Base-by-base conservation (phyloP, 78 protist species). In the Dictyostelium firmibasis region DNA sequence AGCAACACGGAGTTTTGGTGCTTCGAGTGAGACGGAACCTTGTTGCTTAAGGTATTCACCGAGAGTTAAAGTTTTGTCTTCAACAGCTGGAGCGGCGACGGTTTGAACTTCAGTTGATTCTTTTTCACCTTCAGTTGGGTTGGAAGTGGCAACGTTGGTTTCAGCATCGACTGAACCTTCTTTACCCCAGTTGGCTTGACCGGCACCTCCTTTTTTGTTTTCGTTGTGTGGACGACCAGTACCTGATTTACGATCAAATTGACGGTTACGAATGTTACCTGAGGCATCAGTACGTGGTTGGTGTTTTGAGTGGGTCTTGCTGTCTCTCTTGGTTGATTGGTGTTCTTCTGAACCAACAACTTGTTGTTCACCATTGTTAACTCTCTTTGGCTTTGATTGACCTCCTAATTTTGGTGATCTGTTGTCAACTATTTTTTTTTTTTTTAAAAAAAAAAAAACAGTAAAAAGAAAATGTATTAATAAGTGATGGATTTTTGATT, bases 181-280 rank as follows among this genome's bases (percentile, higher is more conserved):
- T 33, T 81, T 64, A 47, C 94, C 94, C 94, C 94, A 89, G 94
- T 89, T 89, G 33, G 75, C 87, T 57, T 44, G 29, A 70, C 94
- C 94, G 25, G 94, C 36, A 69, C 94, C 94, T 11, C 83, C 94
- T 75, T 81, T 89, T 75, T 89, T 89, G 67, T 64, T 57, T 81
- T 89, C 88, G 60, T 23, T 33, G 36, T 41, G 33, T 78, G 94
- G 87, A 35, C 87, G 69, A 70, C 94, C 94, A 69, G 94, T 89
- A 33, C 94, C 94, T 25, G 94, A 89, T 67, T 69, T 41, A 35
- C 94, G 67, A 16, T 89, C 94, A 81, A 57, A 47, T 41, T 33
- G 69, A 89, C 94, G 94, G 50, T 85, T 85, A 70, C 94, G 86
- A n/a, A 62, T 53, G 11, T 27, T 60, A 81, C 94, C 94, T 44